These are phyloP conservation scores for Asterophora parasitica DNA, from an alignment of 768 basidiomycete genomes.

Conservation along the genomic window DNA sequence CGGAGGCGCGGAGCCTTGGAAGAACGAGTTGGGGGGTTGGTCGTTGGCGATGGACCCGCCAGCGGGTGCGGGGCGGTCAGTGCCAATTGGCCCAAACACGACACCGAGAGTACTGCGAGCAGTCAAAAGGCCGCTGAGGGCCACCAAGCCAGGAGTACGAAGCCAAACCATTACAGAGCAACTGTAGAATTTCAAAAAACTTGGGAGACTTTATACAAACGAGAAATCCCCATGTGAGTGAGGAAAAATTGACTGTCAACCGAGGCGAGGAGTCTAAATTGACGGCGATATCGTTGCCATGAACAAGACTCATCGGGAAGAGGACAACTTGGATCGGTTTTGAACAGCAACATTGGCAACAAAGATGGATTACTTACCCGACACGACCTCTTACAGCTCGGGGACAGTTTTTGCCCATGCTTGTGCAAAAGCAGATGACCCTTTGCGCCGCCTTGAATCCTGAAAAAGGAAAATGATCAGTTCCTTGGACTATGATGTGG, in stretches of 20 bases:
- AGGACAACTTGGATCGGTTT: background rate
- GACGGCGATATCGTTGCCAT: background rate
- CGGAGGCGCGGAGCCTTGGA: constrained; percentile 28
- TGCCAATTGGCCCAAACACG: constrained; percentile 24
- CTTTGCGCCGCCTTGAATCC: background rate
- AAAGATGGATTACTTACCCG: background rate
- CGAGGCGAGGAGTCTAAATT: constrained; percentile 1
- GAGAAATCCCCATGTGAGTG: background rate
- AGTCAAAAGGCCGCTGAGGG: constrained; percentile 5
- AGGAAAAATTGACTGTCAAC: constrained; percentile 3
- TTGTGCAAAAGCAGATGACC: constrained; percentile 8
- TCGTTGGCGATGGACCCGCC: constrained; percentile 23
- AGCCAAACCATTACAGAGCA: constrained; percentile 14
- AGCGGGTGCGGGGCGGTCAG: constrained; percentile 20
- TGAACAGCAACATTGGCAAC: constrained; percentile 2
- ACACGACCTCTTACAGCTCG: background rate
- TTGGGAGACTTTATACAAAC: constrained; percentile 15
- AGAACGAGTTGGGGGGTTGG: constrained; percentile 28
- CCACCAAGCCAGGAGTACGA: constrained; percentile 9
- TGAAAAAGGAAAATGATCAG: background rate
- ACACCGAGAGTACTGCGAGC: constrained; percentile 7
- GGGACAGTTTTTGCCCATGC: background rate
- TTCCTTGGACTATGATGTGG: background rate
- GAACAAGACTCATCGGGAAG: constrained; percentile 2
- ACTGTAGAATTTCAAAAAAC: background rate